Evolutionary conservation across 225 moss, liverwort and hornwort species (phyloP), one percentile per base, ranked within the genome.

Genomic region (Straminergon stramineum): DNA sequence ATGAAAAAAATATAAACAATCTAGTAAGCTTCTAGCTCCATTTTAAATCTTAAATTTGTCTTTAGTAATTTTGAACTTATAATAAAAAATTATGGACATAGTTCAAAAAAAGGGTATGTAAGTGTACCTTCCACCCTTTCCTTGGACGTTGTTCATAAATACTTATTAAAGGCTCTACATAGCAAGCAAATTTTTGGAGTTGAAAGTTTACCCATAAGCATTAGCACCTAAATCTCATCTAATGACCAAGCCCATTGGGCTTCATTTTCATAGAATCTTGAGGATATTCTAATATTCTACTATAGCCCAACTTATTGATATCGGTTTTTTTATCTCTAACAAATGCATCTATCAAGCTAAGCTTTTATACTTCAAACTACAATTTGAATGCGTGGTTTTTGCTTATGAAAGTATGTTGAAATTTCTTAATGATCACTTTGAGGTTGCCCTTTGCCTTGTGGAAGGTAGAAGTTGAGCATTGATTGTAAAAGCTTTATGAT

Each of bases 291-390:
- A 31, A 75, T 17, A 18, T 48, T 48, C 10, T 17, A 17, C 4
- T 17, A 8, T 30, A 48, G 17, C 0, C 30, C 30, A 17, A 30
- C 1, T 45, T 28, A 26, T 45, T 43, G 16, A 43, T 43, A 27
- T 3, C 0, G 0, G 28, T 9, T 0, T 30, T 15, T 43, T 73
- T 26, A 5, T 73, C 11, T n/a, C 7, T 13, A 69, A 68, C 22
- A 69, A 7, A 69, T 69, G 22, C n/a, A 69, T 69, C n/a, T 22
- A 69, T 69, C 22, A 22, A 69, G 20, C 37, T 68, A 68, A n/a
- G 19, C 7, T n/a, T 3, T 30, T 6, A 5, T 17, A 48, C 3
- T 74, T 28, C 10, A 48, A 48, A 30, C 18, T 3, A 67, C 9
- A 67, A 20, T 20, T 67, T 11, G 6, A 67, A 67, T 34, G 17